phyloP scores from a whole-genome alignment of 768 basidiomycete species.

The Mycena albidolilacea region DNA sequence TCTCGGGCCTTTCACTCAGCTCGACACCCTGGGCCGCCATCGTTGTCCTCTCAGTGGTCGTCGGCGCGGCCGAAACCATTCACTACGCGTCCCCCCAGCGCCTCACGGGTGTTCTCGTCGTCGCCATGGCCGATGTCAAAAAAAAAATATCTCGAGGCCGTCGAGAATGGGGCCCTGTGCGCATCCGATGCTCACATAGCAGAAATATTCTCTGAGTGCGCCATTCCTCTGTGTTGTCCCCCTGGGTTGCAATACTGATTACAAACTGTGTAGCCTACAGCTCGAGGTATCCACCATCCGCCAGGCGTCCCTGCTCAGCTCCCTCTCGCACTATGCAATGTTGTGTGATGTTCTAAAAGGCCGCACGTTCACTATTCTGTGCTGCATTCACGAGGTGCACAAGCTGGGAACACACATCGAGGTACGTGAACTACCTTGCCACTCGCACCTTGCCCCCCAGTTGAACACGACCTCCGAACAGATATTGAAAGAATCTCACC shows the following conservation, averaged over 20 bases:
- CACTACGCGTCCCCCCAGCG: background rate
- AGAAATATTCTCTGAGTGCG: background rate
- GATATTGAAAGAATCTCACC: too few species aligned
- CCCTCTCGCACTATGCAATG: background rate
- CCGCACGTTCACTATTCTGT: background rate
- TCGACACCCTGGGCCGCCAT: too few species aligned
- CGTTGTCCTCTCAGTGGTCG: too few species aligned
- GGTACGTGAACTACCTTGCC: background rate
- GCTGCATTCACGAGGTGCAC: constrained; percentile 6
- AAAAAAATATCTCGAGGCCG: background rate
- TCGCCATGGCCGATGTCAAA: background rate
- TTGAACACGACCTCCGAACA: too few species aligned
- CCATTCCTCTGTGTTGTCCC: too few species aligned
- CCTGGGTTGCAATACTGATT: too few species aligned
- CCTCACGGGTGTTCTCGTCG: background rate
- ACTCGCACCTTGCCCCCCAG: too few species aligned
- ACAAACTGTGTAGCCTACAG: background rate
- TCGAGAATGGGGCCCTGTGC: background rate
- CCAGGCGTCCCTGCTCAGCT: background rate
- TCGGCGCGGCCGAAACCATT: too few species aligned
- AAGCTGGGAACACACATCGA: background rate
- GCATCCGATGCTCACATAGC: background rate
- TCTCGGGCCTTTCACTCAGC: too few species aligned
- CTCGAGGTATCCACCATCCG: background rate
- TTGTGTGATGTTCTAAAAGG: background rate